Conservation (phyloP, 1,139 yeast species). For the Geotrichum klebahnii region DNA sequence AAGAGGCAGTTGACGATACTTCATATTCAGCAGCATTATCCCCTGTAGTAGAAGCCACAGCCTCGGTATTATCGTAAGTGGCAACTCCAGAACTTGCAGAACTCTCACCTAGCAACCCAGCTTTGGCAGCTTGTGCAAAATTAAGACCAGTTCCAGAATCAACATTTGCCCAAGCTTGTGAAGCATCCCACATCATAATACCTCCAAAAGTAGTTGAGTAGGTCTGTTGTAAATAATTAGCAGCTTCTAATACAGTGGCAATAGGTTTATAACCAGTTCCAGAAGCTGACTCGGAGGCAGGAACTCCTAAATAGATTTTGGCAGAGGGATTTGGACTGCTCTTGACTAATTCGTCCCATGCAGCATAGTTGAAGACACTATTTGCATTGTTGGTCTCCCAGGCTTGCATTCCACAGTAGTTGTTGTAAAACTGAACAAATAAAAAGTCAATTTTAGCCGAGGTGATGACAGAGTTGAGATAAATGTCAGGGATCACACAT, state of each 20-base stretch:
- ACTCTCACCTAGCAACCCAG: neutral
- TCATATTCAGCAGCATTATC: no score
- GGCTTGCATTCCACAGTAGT: constrained; percentile 56
- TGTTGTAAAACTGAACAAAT: constrained; percentile 89
- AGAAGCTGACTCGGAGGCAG: constrained; percentile 65
- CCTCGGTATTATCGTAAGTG: neutral
- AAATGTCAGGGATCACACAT: constrained; percentile 86
- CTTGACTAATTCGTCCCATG: constrained; percentile 69
- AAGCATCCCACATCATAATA: constrained; percentile 87
- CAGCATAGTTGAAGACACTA: constrained; percentile 55
- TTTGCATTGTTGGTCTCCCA: constrained; percentile 25
- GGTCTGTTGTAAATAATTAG: constrained; percentile 18
- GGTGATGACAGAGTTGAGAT: constrained; percentile 61
- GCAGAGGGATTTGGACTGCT: constrained; percentile 56
- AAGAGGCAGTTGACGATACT: neutral
- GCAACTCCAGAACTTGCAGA: no score
- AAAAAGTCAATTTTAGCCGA: constrained; percentile 72
- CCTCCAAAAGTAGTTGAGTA: constrained; percentile 68
- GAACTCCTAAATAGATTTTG: constrained; percentile 63
- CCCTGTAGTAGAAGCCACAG: neutral
- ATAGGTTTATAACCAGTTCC: constrained; percentile 50
- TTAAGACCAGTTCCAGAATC: neutral
- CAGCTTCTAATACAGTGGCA: constrained; percentile 27
- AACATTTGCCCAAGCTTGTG: constrained; percentile 52
- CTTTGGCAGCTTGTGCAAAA: neutral